Evolutionary conservation across 2,329 filamentous ascomycete species (phyloP).

Genomic region (Onygena corvina): DNA sequence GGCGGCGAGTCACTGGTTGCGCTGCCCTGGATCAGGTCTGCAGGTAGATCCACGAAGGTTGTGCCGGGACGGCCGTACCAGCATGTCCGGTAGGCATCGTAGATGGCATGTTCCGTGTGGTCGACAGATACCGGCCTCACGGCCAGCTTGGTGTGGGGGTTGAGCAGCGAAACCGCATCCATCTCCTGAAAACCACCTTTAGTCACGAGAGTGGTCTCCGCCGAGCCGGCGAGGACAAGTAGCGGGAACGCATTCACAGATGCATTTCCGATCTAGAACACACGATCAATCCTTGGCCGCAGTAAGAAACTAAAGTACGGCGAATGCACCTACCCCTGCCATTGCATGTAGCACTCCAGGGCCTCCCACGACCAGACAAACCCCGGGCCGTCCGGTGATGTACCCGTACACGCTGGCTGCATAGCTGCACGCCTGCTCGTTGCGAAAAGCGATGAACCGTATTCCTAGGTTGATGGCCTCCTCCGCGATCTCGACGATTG

Average conservation of each 20-base stretch:
- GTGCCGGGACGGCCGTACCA: constrained; percentile 45
- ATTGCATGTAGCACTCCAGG: constrained; percentile 48
- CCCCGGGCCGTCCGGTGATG: constrained; percentile 44
- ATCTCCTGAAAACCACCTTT: constrained; percentile 49
- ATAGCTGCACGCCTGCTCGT: constrained; percentile 48
- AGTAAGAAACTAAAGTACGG: constrained; percentile 7
- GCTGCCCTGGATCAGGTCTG: constrained; percentile 42
- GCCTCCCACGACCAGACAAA: constrained; percentile 48
- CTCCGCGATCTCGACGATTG: constrained; percentile 46
- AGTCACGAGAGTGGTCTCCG: constrained; percentile 40
- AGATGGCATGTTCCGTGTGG: constrained; percentile 38
- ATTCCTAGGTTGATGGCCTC: constrained; percentile 46
- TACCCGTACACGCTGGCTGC: constrained; percentile 49
- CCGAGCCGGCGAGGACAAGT: constrained; percentile 43
- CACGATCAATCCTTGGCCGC: not conserved
- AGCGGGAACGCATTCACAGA: constrained; percentile 45
- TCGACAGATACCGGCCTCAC: constrained; percentile 37
- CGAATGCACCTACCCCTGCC: constrained; percentile 37
- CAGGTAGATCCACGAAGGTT: constrained; percentile 44
- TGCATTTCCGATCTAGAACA: constrained; percentile 37
- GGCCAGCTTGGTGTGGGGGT: constrained; percentile 43
- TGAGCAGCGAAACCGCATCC: constrained; percentile 42
- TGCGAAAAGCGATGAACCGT: constrained; percentile 47
- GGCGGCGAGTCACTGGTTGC: constrained; percentile 18
- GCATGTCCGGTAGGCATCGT: constrained; percentile 41